These are phyloP conservation scores for Fusarium sp. DNA, from an alignment of 2,329 filamentous ascomycete species.

Conservation along the genomic window DNA sequence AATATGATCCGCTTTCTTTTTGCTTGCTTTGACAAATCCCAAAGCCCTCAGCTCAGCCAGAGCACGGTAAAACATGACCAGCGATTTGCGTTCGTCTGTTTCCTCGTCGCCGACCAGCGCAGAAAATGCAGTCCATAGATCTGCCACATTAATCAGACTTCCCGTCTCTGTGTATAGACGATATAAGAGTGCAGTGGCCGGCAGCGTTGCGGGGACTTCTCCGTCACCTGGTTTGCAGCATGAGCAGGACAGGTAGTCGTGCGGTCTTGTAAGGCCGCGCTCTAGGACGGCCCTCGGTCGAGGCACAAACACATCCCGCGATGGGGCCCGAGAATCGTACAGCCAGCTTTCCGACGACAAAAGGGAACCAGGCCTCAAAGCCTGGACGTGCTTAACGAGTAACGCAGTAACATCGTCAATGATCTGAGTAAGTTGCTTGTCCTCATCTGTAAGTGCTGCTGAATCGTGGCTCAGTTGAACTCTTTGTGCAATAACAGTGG, in stretches of 20 bases:
- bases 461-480: constrained; percentile 83
- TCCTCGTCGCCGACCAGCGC: constrained; percentile 64
- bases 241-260: constrained; percentile 80
- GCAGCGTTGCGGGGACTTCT: constrained; percentile 69
- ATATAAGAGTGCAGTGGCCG: constrained; percentile 79
- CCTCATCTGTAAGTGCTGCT: constrained; percentile 74
- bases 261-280: constrained; percentile 75
- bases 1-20: constrained; percentile 92
- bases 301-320: constrained; percentile 79
- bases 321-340: constrained; percentile 77
- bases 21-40: constrained; percentile 88
- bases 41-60: constrained; percentile 86
- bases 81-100: constrained; percentile 64
- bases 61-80: constrained; percentile 85
- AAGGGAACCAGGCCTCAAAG: constrained; percentile 53
- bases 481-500: constrained; percentile 83
- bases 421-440: constrained; percentile 75
- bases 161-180: constrained; percentile 83
- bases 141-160: constrained; percentile 79
- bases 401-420: constrained; percentile 61
- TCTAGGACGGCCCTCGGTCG: constrained; percentile 77
- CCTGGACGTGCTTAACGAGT: constrained; percentile 44
- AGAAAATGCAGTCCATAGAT: constrained; percentile 82
- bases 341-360: constrained; percentile 79
- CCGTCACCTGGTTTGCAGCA: constrained; percentile 68